A percentile compares a stretch with the other conserved stretches of the same genome.
phyloP scores from a whole-genome alignment of 2,329 filamentous ascomycete species.

The Fusarium sp. region DNA sequence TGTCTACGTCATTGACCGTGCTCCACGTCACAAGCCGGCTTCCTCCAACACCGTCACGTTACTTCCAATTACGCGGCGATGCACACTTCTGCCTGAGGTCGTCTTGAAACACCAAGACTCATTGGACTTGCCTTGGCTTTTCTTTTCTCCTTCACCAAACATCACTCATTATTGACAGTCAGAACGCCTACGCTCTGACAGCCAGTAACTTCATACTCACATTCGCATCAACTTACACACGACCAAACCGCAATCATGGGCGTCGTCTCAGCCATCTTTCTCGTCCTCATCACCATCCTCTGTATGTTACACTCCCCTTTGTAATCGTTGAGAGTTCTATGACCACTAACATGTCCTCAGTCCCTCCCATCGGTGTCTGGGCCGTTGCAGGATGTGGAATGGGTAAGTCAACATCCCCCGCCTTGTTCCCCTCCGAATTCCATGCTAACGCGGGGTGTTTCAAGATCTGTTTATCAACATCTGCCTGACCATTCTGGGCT shows the following conservation, averaged over 20 bases:
- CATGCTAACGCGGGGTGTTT: slow-evolving; percentile 3
- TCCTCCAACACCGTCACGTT: slow-evolving; percentile 25
- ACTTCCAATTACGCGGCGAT: slow-evolving; percentile 24
- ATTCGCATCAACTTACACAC: not conserved
- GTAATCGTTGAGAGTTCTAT: not conserved
- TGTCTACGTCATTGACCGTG: slow-evolving; percentile 31
- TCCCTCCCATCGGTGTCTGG: slow-evolving; percentile 73
- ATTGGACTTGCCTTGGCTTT: not conserved
- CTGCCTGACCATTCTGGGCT: slow-evolving; percentile 73
- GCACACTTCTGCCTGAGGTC: slow-evolving; percentile 4
- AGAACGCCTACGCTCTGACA: not conserved
- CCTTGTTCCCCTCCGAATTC: not conserved
- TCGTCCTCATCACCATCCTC: slow-evolving; percentile 64
- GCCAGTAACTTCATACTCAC: not conserved
- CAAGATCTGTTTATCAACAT: slow-evolving; percentile 74
- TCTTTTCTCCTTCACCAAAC: not conserved
- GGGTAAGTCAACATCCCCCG: slow-evolving; percentile 48
- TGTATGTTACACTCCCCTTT: slow-evolving; percentile 51
- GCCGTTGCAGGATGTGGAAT: slow-evolving; percentile 72
- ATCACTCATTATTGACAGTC: not conserved
- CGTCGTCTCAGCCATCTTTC: slow-evolving; percentile 58
- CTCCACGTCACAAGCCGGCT: slow-evolving; percentile 25
- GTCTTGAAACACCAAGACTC: not conserved
- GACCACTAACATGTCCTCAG: slow-evolving; percentile 53
- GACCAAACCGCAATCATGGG: slow-evolving; percentile 55